Base-by-base conservation (phyloP, 2,329 filamentous ascomycete genomes). In the Trichophyton rubrum region DNA sequence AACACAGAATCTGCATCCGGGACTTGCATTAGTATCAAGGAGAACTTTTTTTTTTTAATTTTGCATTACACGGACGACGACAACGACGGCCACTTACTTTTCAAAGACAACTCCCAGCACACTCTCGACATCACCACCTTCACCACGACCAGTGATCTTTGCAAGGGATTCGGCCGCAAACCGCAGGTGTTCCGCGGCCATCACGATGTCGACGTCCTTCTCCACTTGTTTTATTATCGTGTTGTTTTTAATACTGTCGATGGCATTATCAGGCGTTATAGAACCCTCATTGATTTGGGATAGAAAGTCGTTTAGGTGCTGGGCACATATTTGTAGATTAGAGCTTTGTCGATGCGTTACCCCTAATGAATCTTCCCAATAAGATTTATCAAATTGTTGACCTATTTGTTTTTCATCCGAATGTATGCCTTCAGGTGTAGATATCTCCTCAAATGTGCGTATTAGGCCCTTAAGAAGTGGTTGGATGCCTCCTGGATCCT, bases 101-200 rank as follows among this genome's bases (percentile, higher is more conserved):
- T 97, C 92, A 76, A 99, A 99, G 3, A 99, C 91, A 22, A 99
- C 91, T 0, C 93, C 93, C 51, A 99, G 76, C 6, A 99, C 89
- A 70, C 97, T 93, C 71, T 99, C 92, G 15, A 97, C 90, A 73
- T 97, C 92, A 1, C 90, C 89, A 45, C 82, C 83, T 67, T 90
- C 89, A 0, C 90, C 91, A 60, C 84, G 84, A 0, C 93, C 93
- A 0, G 90, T 97, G 67, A 97, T 95, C 61, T 85, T 84, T 1
- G 90, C 87, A n/a, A 96, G 78, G 64, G 84, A 86, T 59, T 86
- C 83, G 0, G 89, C 90, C 11, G 90, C 91, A 65, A 83, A 84
- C 49, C 93, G 85, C 60, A 99, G 78, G 69, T 91, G 85, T 73
- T 99, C 93, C 0, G 93, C 93, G 9, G 90, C 91, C 27, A 95